phyloP scores from a whole-genome alignment of 768 basidiomycete genomes.

The Podaxis rugospora region DNA sequence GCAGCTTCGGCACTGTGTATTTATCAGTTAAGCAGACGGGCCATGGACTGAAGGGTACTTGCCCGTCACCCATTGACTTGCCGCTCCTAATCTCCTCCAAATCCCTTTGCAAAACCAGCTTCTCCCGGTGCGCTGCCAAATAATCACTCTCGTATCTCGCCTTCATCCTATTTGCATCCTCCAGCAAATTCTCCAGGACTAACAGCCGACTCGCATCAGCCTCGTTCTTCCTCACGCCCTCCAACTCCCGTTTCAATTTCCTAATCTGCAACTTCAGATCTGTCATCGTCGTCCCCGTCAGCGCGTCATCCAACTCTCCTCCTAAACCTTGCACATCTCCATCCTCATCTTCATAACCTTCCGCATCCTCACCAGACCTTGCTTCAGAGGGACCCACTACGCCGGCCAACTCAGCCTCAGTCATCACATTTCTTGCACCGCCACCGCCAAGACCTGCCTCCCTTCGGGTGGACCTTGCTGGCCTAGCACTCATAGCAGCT shows the following conservation, averaged over 20 bases:
- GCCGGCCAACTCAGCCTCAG: not conserved
- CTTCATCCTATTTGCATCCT: conserved; percentile 91
- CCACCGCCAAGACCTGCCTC: conserved; percentile 18
- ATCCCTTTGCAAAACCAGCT: conserved; percentile 72
- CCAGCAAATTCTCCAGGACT: conserved; percentile 87
- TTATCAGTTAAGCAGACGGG: conserved; percentile 5
- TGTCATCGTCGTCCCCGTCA: conserved; percentile 83
- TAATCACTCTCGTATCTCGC: conserved; percentile 86
- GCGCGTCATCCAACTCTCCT: conserved; percentile 84
- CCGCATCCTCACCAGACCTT: conserved; percentile 11
- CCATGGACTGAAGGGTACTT: conserved; percentile 18
- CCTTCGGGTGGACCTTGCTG: conserved; percentile 24
- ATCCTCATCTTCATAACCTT: conserved; percentile 35
- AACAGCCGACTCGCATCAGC: conserved; percentile 71
- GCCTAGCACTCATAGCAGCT: conserved; percentile 32
- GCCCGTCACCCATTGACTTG: conserved; percentile 83
- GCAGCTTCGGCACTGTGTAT: conserved; percentile 73
- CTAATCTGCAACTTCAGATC: conserved; percentile 87
- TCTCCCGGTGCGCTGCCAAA: conserved; percentile 77
- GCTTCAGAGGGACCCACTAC: not conserved
- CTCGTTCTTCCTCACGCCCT: conserved; percentile 67
- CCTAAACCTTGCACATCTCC: conserved; percentile 59
- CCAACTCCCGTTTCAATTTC: conserved; percentile 77
- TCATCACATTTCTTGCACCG: conserved; percentile 23
- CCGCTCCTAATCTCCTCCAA: conserved; percentile 88